Base-by-base conservation (phyloP, 208 protist species). In the Herpetomonas tarakana region DNA sequence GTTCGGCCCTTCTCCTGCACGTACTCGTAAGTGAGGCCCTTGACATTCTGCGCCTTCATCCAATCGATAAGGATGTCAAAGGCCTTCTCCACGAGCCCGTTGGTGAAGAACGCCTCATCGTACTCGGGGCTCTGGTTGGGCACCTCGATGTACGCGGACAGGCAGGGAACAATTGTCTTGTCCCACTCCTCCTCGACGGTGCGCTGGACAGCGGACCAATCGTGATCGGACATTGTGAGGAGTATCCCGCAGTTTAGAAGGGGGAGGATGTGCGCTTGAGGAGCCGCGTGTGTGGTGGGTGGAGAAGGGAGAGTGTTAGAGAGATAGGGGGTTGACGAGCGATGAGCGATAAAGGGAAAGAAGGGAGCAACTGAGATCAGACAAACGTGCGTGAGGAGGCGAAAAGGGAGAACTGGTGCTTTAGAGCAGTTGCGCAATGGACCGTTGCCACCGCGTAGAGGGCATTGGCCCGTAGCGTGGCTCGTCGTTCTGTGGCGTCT, bases 81-180 rank as follows among this genome's bases (percentile, higher is more conserved):
- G 44, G 92, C 93, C 47, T 97, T 70, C 27, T 94, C 72, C 65
- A 87, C 71, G 18, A 94, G 62, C 3, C 95, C 95, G 61, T 98
- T 98, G 3, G 76, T 93, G 22, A 60, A 69, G 62, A 68, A 92
- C 53, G 96, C 86, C 2, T 45, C 31, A 60, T 98, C 97, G 67
- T 83, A 98, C 35, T 78, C 51, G 41, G 97, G 97, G 56, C 91
- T 97, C 61, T 94, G 86, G 80, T 97, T 98, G 51, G 94, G 94
- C 46, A 98, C 79, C 62, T 92, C 75, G 69, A 98, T 91, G 66
- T 96, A 97, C 38, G 88, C 78, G 22, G 72, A 80, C 26, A 98
- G 53, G 0, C 78, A 63, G 19, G 88, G 87, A 4, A 98, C 47
- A 57, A 96, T 82, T 2, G 74, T 72, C 26, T 74, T 61, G 62